Percentiles rank a stretch among this genome's conserved stretches.
Conservation (phyloP, 148 eudicot species). For the Spergularia marina region DNA sequence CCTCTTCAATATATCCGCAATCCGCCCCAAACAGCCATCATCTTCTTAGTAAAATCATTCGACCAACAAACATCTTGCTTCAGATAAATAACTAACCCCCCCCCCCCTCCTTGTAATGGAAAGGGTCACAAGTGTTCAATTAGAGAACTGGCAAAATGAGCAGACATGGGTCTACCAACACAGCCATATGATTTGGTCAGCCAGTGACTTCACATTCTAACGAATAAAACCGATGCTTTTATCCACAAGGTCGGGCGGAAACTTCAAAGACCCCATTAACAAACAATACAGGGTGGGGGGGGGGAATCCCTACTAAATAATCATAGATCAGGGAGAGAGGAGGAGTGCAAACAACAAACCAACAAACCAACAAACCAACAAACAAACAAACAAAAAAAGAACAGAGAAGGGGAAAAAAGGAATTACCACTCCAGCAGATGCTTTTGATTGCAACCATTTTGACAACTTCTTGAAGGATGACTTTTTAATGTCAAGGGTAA, state of each 20-base stretch:
- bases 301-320: not conserved
- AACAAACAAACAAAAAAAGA: too few relatives aligned
- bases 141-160: not conserved
- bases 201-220: not conserved
- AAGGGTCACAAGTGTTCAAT: not conserved
- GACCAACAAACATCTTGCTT: not conserved
- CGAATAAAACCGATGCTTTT: not conserved
- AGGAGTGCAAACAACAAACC: not conserved
- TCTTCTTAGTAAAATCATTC: not conserved
- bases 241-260: not conserved
- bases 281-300: not conserved
- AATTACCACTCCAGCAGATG: conserved; percentile 66
- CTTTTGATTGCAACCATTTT: conserved; percentile 87
- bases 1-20: too few relatives aligned
- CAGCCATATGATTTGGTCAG: not conserved
- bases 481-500: conserved; percentile 79
- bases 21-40: not conserved
- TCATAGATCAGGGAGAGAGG: not conserved
- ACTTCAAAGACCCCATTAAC: not conserved
- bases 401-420: not conserved
- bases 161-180: not conserved
- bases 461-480: conserved; percentile 90
- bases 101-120: not conserved
- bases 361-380: too few relatives aligned
- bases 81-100: not conserved